These are phyloP conservation scores for Suillus placidus DNA, from an alignment of 768 basidiomycete species.

Conservation along the genomic window DNA sequence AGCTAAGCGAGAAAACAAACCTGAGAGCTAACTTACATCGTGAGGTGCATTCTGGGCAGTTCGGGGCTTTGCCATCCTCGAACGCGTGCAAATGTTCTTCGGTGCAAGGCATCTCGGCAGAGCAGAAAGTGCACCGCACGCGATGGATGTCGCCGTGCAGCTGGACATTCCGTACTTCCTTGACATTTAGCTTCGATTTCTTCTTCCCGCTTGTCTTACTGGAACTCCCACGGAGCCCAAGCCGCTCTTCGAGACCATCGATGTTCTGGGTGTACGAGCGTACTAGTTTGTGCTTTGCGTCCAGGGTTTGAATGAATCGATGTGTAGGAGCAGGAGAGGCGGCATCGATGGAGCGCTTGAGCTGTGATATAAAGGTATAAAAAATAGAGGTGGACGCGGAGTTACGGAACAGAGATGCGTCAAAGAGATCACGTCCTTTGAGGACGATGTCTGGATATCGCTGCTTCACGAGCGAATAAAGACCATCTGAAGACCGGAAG, in stretches of 20 bases:
- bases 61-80: conserved; percentile 69
- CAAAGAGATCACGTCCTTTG: conserved; percentile 94
- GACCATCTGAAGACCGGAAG: conserved; percentile 91
- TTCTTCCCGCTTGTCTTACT: conserved; percentile 60
- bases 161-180: conserved; percentile 86
- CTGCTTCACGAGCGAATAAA: conserved; percentile 89
- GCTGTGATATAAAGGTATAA: conserved; percentile 92
- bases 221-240: conserved; percentile 72
- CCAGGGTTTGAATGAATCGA: conserved; percentile 81
- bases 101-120: conserved; percentile 72
- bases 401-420: conserved; percentile 88
- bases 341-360: conserved; percentile 79
- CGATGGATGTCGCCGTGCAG: conserved; percentile 93
- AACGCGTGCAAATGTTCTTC: conserved; percentile 67
- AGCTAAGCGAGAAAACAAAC: conserved; percentile 4
- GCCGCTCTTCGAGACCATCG: conserved; percentile 86
- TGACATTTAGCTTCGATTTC: conserved; percentile 65
- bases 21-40: conserved; percentile 63
- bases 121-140: conserved; percentile 86
- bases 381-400: conserved; percentile 85
- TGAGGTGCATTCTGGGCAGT: conserved; percentile 82
- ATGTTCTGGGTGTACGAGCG: conserved; percentile 98
- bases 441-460: conserved; percentile 81
- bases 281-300: conserved; percentile 80
- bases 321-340: conserved; percentile 89